Evolutionary conservation across 106 monocot species (phyloP), one percentile per base, ranked within the genome.

Genomic region (Apostasia ramifera): DNA sequence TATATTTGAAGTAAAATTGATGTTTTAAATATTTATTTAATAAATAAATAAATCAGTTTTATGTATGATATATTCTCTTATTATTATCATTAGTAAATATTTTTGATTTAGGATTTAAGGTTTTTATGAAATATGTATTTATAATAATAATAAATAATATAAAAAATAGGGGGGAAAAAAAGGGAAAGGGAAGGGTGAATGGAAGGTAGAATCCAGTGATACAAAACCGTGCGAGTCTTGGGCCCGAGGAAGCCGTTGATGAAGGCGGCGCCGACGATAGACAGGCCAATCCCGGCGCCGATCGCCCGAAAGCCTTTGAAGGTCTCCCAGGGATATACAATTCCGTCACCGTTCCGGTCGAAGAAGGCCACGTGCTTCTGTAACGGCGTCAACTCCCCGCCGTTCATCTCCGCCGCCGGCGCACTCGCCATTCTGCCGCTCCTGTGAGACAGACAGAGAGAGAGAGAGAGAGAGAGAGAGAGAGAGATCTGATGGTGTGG

Each of bases 291-390:
- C 6, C 89, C 76, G 12, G 61, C 59, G 1, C 93, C 93, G 40
- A 93, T 84, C 10, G 93, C 86, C 3, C 89, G 81, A 47, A 89
- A 74, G n/a, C 93, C 93, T 84, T 75, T 63, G 48, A 55, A 91
- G 6, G 91, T 91, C 61, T 91, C 93, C 46, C 13, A 66, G 2
- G 88, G 85, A 49, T 81, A 81, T 63, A 93, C 75, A 66, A 84
- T 26, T 14, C 93, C 93, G 53, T 93, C 93, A 39, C 89, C 86
- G 77, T 93, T 89, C 45, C 86, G 53, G 57, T 93, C 93, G 59
- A 93, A 93, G 75, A 93, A 93, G 4, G 86, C 65, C 1, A 61
- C 89, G 61, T 93, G 92, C 74, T 78, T 88, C 75, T 91, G 71
- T 8, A 71, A 61, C 44, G 51, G 60, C 60, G 71, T 71, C 71